A percentile compares a stretch with the other conserved stretches of the same genome.
Conservation (phyloP, 2,329 filamentous ascomycete species). For the Pseudocercospora musae region DNA sequence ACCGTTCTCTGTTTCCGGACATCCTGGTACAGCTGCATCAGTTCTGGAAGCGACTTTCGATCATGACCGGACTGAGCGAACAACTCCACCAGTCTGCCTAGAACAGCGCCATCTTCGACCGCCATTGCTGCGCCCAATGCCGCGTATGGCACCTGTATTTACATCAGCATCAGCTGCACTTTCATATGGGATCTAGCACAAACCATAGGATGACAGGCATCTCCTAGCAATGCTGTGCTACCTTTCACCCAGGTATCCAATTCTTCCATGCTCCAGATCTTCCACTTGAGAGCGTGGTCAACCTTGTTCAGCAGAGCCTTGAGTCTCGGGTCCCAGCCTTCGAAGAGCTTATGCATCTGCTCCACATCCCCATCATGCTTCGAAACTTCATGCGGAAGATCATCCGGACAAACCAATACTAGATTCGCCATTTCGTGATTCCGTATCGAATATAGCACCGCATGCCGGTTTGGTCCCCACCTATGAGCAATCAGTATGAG, state of each 20-base stretch:
- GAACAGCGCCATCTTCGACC: constrained; percentile 63
- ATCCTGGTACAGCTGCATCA: constrained; percentile 42
- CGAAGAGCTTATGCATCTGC: constrained; percentile 59
- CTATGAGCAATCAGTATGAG: background rate
- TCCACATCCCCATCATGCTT: constrained; percentile 52
- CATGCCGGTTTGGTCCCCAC: constrained; percentile 57
- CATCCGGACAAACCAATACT: constrained; percentile 61
- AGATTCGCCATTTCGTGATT: constrained; percentile 60
- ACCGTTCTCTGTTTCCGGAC: constrained; percentile 47
- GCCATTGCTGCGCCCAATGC: constrained; percentile 66
- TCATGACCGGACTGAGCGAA: constrained; percentile 49
- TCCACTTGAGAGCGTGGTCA: constrained; percentile 63
- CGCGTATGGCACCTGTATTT: constrained; percentile 46
- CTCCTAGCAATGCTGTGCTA: constrained; percentile 40
- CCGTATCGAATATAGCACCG: constrained; percentile 58
- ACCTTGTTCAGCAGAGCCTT: constrained; percentile 47
- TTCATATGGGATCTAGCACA: background rate
- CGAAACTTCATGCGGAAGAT: constrained; percentile 52
- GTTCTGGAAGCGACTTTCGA: constrained; percentile 37
- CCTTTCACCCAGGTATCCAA: constrained; percentile 12
- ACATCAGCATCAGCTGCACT: background rate
- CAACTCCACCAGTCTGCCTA: constrained; percentile 44
- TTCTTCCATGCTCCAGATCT: constrained; percentile 40
- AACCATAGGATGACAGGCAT: constrained; percentile 62
- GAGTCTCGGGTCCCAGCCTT: constrained; percentile 60